Evolutionary conservation across 208 protist genomes (phyloP).

Genomic region (Spongospora subterranea): DNA sequence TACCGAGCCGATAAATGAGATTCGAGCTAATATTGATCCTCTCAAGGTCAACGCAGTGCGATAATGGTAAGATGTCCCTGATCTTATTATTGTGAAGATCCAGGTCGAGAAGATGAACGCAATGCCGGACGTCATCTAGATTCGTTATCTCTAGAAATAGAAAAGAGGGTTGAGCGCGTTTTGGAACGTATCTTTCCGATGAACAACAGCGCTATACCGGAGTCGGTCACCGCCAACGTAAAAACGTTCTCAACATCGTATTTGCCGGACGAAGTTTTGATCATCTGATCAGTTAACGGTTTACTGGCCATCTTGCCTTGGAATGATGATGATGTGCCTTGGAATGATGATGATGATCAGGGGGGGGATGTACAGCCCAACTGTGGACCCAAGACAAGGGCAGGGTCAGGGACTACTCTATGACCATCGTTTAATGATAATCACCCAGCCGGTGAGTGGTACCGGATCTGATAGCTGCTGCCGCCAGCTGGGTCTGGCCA

Average conservation of each 20-base stretch:
- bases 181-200: background rate
- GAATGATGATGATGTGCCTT: too few relatives aligned
- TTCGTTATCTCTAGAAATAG: background rate
- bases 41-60: background rate
- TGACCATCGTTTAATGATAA: too few relatives aligned
- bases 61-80: background rate
- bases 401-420: too few relatives aligned
- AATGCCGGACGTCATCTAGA: background rate
- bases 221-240: background rate
- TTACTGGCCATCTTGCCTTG: too few relatives aligned
- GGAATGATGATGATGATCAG: too few relatives aligned
- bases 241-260: constrained; percentile 47
- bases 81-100: constrained; percentile 40
- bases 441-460: too few relatives aligned
- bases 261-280: constrained; percentile 17
- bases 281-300: background rate
- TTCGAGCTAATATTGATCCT: constrained; percentile 2
- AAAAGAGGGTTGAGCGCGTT: background rate
- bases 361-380: too few relatives aligned
- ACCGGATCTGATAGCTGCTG: too few relatives aligned
- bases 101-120: background rate
- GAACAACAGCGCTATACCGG: background rate
- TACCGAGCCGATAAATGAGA: background rate
- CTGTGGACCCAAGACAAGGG: too few relatives aligned
- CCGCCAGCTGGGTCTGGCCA: too few relatives aligned